phyloP scores from a whole-genome alignment of 305 asterid species.

The Ajuga reptans region DNA sequence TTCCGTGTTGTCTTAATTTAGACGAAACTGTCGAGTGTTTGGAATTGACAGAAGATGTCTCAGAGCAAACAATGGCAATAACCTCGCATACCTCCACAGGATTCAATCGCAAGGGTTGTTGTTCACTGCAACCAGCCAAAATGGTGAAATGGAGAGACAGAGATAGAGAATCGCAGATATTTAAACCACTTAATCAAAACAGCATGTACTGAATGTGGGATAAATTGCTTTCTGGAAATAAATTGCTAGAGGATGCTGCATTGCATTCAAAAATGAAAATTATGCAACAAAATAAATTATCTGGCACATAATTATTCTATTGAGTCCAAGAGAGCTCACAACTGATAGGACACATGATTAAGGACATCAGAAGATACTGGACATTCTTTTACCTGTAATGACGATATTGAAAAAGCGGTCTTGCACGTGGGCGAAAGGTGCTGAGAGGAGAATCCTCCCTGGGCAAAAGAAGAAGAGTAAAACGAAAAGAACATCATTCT shows the following conservation, averaged over 20 bases:
- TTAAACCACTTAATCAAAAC: conserved; percentile 14
- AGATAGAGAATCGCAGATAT: conserved; percentile 18
- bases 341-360: conserved; percentile 8
- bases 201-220: not conserved
- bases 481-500: not conserved
- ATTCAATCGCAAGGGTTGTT: conserved; percentile 89
- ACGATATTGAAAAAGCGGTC: conserved; percentile 91
- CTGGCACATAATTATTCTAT: conserved; percentile 3
- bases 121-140: conserved; percentile 65
- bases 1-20: conserved; percentile 75
- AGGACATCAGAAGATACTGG: conserved; percentile 19
- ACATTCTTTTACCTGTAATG: conserved; percentile 74
- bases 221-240: not conserved
- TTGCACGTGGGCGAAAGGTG: conserved; percentile 89
- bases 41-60: conserved; percentile 57
- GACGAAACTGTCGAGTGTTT: conserved; percentile 69
- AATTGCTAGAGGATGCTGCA: not conserved
- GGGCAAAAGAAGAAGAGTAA: conserved; percentile 22
- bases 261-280: not conserved
- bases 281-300: not conserved
- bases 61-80: conserved; percentile 92
- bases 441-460: conserved; percentile 87
- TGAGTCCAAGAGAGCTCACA: conserved; percentile 14
- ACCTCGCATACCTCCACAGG: conserved; percentile 91
- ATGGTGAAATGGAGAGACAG: conserved; percentile 21